These are phyloP conservation scores for Ophiostoma tasmaniense DNA, from an alignment of 2,329 filamentous ascomycete species.

Conservation along the genomic window DNA sequence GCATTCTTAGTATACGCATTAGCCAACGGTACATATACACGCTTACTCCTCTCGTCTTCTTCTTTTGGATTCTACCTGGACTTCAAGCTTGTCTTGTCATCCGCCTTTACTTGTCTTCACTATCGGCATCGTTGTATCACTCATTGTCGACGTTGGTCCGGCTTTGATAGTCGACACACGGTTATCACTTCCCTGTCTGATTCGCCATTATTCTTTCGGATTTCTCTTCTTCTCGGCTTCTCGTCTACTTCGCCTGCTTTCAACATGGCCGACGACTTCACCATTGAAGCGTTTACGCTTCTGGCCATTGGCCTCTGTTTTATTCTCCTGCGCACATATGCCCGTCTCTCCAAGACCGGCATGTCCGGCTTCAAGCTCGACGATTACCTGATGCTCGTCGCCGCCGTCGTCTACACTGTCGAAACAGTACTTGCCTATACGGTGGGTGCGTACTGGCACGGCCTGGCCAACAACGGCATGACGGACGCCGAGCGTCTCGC, in stretches of 20 bases:
- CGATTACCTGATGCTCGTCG: slow-evolving; percentile 51
- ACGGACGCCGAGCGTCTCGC: slow-evolving; percentile 24
- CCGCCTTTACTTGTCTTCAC: neutral
- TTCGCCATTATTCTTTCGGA: neutral
- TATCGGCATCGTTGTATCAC: neutral
- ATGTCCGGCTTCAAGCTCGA: slow-evolving; percentile 44
- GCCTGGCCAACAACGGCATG: slow-evolving; percentile 30
- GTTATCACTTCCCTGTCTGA: neutral
- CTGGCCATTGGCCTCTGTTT: slow-evolving; percentile 41
- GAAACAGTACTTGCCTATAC: slow-evolving; percentile 27
- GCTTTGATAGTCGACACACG: neutral
- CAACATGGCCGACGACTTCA: slow-evolving; percentile 25
- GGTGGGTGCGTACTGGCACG: slow-evolving; percentile 25
- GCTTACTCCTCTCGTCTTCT: neutral
- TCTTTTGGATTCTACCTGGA: neutral
- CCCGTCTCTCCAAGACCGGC: slow-evolving; percentile 41
- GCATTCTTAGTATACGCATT: neutral
- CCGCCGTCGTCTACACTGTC: slow-evolving; percentile 29
- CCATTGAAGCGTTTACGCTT: slow-evolving; percentile 41
- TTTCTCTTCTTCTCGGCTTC: neutral
- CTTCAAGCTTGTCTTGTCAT: neutral
- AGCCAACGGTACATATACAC: neutral
- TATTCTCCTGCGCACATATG: slow-evolving; percentile 42
- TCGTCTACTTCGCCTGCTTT: neutral
- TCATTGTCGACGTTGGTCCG: neutral